These are phyloP conservation scores for Xylaria curta DNA, from an alignment of 495 filamentous ascomycete genomes.

Conservation along the genomic window DNA sequence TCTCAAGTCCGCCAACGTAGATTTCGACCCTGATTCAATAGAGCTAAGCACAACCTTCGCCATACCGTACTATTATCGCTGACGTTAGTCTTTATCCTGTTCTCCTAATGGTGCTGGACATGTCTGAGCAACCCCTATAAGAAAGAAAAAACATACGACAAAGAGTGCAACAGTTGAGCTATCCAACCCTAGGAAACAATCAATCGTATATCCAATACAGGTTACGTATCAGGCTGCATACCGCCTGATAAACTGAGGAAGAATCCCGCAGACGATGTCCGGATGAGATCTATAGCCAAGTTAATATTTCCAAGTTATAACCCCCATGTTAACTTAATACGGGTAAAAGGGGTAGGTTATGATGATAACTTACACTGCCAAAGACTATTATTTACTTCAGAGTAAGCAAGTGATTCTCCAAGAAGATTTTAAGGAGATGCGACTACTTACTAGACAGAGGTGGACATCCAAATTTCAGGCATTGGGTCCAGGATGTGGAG, in stretches of 20 bases:
- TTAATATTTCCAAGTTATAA: background rate
- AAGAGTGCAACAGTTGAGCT: conserved; percentile 29
- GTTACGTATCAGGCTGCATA: background rate
- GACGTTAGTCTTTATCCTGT: background rate
- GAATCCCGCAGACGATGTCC: conserved; percentile 28
- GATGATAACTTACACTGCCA: conserved; percentile 22
- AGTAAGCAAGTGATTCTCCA: background rate
- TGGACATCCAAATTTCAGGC: conserved; percentile 29
- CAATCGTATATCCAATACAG: background rate
- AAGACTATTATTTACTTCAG: background rate
- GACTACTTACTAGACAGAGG: conserved; percentile 21
- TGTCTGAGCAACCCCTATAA: background rate
- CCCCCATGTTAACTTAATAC: background rate
- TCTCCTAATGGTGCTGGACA: background rate
- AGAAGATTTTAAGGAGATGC: background rate
- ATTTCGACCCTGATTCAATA: conserved; percentile 28
- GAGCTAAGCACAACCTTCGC: conserved; percentile 59
- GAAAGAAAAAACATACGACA: conserved; percentile 41
- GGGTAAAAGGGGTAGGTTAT: background rate
- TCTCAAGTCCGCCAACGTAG: conserved; percentile 50
- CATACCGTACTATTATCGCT: conserved; percentile 59
- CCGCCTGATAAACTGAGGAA: conserved; percentile 29
- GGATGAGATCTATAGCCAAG: conserved; percentile 13
- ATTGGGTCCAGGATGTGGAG: conserved; percentile 30
- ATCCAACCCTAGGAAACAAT: conserved; percentile 20